Conservation (phyloP, 2,329 filamentous ascomycete genomes). For the Apiospora hydei region DNA sequence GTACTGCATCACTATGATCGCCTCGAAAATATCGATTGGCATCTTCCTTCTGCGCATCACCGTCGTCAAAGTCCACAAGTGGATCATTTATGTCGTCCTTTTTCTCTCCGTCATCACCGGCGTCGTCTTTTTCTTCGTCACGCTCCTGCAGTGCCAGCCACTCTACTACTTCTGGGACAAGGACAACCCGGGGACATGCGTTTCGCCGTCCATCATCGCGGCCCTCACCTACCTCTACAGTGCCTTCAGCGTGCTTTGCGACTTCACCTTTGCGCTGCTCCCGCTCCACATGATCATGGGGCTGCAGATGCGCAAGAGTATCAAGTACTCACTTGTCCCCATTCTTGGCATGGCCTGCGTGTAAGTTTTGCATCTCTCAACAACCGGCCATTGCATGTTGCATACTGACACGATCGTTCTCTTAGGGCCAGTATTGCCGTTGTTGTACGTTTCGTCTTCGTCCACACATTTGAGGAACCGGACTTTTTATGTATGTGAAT, state of each 20-base stretch:
- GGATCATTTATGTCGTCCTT: constrained; percentile 32
- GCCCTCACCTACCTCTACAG: constrained; percentile 54
- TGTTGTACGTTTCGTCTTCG: constrained; percentile 33
- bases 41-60: constrained; percentile 35
- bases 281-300: constrained; percentile 55
- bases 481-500: constrained; percentile 33
- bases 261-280: constrained; percentile 51
- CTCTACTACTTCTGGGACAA: constrained; percentile 34
- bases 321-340: constrained; percentile 54
- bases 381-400: not conserved
- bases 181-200: constrained; percentile 34
- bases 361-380: constrained; percentile 26
- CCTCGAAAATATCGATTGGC: constrained; percentile 32
- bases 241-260: constrained; percentile 46
- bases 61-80: constrained; percentile 28
- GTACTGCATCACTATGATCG: constrained; percentile 33
- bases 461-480: constrained; percentile 30
- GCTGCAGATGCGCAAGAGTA: constrained; percentile 54
- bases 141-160: constrained; percentile 33
- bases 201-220: constrained; percentile 46
- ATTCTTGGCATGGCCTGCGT: constrained; percentile 58
- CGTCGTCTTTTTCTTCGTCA: constrained; percentile 33
- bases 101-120: constrained; percentile 31
- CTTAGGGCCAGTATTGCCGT: constrained; percentile 34
- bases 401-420: constrained; percentile 8